phyloP scores from a whole-genome alignment of 805 yeast species.

The Candida nonsorbophila region DNA sequence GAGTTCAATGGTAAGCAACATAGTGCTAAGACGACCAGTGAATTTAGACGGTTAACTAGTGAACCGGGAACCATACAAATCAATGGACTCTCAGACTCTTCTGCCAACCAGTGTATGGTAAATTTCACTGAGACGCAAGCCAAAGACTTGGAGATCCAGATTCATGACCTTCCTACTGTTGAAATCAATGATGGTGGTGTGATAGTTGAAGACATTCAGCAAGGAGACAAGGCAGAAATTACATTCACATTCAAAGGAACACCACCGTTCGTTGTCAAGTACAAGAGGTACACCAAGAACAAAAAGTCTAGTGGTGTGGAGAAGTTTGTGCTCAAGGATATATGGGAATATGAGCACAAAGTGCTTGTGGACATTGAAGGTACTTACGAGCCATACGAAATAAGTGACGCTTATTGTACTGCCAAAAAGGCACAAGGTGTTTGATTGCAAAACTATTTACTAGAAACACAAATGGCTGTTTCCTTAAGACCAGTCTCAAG shows the following conservation, averaged over 20 bases:
- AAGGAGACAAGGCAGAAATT: slow-evolving; percentile 91
- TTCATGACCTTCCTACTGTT: slow-evolving; percentile 63
- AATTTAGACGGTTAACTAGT: slow-evolving; percentile 67
- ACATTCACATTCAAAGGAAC: slow-evolving; percentile 77
- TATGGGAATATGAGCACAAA: slow-evolving; percentile 62
- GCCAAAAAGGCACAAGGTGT: slow-evolving; percentile 15
- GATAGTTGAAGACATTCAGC: slow-evolving; percentile 77
- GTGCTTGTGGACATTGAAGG: slow-evolving; percentile 85
- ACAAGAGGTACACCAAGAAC: slow-evolving; percentile 26
- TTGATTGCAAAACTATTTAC: no score
- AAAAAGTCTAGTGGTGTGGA: slow-evolving; percentile 33
- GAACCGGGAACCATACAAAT: slow-evolving; percentile 74
- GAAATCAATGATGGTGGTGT: slow-evolving; percentile 77
- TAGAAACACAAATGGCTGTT: no score
- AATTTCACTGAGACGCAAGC: slow-evolving; percentile 41
- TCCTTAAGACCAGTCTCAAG: no score
- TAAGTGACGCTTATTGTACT: slow-evolving; percentile 77
- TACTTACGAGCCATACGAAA: slow-evolving; percentile 84
- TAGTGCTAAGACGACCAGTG: slow-evolving; percentile 45
- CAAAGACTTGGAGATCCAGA: slow-evolving; percentile 22
- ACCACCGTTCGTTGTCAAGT: slow-evolving; percentile 87
- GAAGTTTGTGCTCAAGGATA: slow-evolving; percentile 61
- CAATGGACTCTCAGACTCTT: slow-evolving; percentile 65
- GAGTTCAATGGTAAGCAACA: slow-evolving; percentile 60
- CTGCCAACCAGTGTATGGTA: slow-evolving; percentile 65